These are phyloP conservation scores for Acanthamoeba castellanii DNA, from an alignment of 208 protist species.

Conservation along the genomic window DNA sequence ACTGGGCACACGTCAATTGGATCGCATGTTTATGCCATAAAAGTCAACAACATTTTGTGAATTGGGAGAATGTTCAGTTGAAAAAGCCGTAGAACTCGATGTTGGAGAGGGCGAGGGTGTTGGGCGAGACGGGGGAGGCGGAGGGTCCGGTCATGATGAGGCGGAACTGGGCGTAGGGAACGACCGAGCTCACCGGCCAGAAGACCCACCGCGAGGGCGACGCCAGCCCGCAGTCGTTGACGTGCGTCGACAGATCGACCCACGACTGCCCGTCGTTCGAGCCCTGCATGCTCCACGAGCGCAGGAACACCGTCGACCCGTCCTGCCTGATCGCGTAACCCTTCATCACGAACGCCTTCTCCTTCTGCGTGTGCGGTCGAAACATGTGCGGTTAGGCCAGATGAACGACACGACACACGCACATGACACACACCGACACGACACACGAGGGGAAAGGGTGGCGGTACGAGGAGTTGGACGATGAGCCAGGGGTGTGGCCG, in stretches of 20 bases:
- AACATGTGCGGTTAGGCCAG: not conserved
- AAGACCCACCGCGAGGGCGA: conserved; percentile 51
- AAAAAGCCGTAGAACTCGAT: conserved; percentile 49
- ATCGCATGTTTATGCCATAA: no score
- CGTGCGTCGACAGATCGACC: conserved; percentile 28
- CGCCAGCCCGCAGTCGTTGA: not conserved
- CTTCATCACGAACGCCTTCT: not conserved
- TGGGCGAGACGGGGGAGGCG: not conserved
- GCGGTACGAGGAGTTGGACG: not conserved
- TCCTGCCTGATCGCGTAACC: conserved; percentile 50
- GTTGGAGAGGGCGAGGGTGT: conserved; percentile 43
- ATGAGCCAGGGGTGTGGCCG: conserved; percentile 26
- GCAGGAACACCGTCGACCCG: conserved; percentile 24
- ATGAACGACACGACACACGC: not conserved
- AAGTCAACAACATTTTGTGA: no score
- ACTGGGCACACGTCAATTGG: no score
- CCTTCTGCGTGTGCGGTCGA: not conserved
- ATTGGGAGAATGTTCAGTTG: no score
- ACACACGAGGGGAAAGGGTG: not conserved
- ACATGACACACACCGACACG: not conserved
- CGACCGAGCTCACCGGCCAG: conserved; percentile 37
- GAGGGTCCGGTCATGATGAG: conserved; percentile 26
- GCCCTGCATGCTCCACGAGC: conserved; percentile 61
- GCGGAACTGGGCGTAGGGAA: conserved; percentile 6
- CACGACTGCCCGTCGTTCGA: conserved; percentile 49